These are phyloP conservation scores for Neophaeococcomyces aloes DNA, from an alignment of 2,329 filamentous ascomycete species.

Conservation along the genomic window DNA sequence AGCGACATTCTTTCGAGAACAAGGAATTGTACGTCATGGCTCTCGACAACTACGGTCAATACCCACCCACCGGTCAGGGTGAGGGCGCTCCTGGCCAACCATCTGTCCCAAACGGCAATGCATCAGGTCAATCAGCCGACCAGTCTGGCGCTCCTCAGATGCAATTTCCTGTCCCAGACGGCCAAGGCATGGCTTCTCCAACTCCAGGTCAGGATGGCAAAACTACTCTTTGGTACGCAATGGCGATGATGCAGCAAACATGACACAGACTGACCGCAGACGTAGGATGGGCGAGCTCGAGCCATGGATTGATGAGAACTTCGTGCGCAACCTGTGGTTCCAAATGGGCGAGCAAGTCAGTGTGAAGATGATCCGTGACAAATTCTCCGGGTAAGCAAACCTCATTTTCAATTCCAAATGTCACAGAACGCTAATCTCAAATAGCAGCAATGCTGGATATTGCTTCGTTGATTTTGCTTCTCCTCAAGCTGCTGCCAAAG, in stretches of 20 bases:
- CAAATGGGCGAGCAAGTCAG: conserved; percentile 90
- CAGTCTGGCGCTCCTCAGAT: conserved; percentile 40
- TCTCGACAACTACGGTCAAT: conserved; percentile 56
- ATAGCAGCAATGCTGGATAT: conserved; percentile 83
- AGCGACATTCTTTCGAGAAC: not conserved
- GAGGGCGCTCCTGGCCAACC: conserved; percentile 43
- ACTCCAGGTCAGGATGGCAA: conserved; percentile 43
- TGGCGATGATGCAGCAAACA: conserved; percentile 3
- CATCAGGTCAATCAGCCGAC: conserved; percentile 39
- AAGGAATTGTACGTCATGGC: conserved; percentile 43
- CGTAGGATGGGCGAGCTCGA: conserved; percentile 96
- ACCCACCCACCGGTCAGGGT: conserved; percentile 49
- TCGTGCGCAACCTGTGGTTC: conserved; percentile 90
- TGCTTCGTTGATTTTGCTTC: conserved; percentile 91
- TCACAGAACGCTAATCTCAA: conserved; percentile 17
- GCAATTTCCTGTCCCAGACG: conserved; percentile 40
- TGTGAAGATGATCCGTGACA: conserved; percentile 99
- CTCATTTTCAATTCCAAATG: not conserved
- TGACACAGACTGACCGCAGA: conserved; percentile 3
- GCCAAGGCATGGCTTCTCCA: conserved; percentile 33
- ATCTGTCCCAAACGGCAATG: conserved; percentile 40
- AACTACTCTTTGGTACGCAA: conserved; percentile 45
- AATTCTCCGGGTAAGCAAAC: conserved; percentile 76
- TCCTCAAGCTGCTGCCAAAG: conserved; percentile 79
- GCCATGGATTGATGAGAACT: conserved; percentile 98